Evolutionary conservation across 441 rosid genomes (phyloP).

Genomic region (Pelargonium cotyledonis): DNA sequence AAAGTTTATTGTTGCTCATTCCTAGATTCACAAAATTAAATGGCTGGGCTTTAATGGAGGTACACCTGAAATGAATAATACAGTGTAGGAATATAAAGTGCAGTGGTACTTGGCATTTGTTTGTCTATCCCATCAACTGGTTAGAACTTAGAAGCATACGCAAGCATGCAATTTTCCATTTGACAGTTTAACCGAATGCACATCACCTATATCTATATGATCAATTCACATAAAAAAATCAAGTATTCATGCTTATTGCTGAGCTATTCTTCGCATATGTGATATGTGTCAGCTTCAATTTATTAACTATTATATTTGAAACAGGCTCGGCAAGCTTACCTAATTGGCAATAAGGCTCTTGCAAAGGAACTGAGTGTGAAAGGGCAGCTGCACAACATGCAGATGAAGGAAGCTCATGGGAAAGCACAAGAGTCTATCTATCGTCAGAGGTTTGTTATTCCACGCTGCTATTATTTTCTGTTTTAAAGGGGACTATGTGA

Average conservation of each 20-base stretch:
- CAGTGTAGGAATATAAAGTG: no score
- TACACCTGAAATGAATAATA: no score
- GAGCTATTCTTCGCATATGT: conserved; percentile 1
- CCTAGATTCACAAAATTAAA: no score
- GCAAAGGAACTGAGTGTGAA: conserved; percentile 89
- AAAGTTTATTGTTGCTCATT: no score
- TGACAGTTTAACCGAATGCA: not conserved
- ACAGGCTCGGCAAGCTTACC: conserved; percentile 89
- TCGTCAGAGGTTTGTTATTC: conserved; percentile 69
- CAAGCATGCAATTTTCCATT: not conserved
- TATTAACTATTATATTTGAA: not conserved
- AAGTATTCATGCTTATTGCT: not conserved
- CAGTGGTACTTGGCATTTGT: not conserved
- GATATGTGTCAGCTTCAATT: conserved; percentile 13
- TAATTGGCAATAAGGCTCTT: conserved; percentile 79
- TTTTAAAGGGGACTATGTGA: no score
- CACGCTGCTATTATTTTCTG: conserved; percentile 9
- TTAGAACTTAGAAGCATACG: not conserved
- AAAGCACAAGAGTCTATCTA: conserved; percentile 93
- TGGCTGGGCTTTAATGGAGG: no score
- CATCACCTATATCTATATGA: not conserved
- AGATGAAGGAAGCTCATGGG: conserved; percentile 94
- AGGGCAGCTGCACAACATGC: conserved; percentile 86
- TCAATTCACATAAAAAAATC: conserved; percentile 10
- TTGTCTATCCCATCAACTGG: not conserved